These are phyloP conservation scores for Plantago lanceolata DNA, from an alignment of 305 asterid species.

Conservation along the genomic window DNA sequence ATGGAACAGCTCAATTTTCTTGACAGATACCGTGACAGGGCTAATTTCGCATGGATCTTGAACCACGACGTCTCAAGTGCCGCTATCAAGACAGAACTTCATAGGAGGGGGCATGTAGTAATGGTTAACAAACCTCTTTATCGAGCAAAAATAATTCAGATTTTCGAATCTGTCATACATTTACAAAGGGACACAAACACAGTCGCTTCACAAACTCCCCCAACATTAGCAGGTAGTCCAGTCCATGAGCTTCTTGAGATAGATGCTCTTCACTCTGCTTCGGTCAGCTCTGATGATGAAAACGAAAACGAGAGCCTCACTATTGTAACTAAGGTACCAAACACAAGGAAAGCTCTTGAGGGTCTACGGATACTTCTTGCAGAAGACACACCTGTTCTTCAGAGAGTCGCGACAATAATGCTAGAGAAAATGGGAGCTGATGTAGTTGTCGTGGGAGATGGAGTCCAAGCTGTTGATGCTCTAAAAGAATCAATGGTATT, in stretches of 20 bases:
- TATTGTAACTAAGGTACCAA: constrained; percentile 24
- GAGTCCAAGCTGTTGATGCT: constrained; percentile 70
- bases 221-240: constrained; percentile 27
- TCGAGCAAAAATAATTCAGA: constrained; percentile 68
- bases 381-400: constrained; percentile 83
- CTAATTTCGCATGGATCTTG: constrained; percentile 74
- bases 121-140: constrained; percentile 76
- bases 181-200: constrained; percentile 29
- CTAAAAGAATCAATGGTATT: constrained; percentile 41
- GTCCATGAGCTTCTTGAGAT: constrained; percentile 51
- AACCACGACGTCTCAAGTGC: constrained; percentile 59
- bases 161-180: constrained; percentile 49
- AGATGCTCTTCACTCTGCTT: constrained; percentile 45
- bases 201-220: constrained; percentile 25
- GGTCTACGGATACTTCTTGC: constrained; percentile 76
- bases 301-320: constrained; percentile 40
- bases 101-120: constrained; percentile 56
- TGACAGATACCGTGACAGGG: constrained; percentile 42
- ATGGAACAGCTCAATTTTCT: constrained; percentile 72
- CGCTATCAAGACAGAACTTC: constrained; percentile 63
- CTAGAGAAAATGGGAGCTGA: constrained; percentile 82
- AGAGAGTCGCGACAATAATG: constrained; percentile 88
- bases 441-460: constrained; percentile 78
- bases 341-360: constrained; percentile 44
- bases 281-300: constrained; percentile 59